Percentiles rank a stretch among this genome's conserved stretches.
phyloP scores from a whole-genome alignment of 2,329 filamentous ascomycete species.

The Talaromyces piceae region DNA sequence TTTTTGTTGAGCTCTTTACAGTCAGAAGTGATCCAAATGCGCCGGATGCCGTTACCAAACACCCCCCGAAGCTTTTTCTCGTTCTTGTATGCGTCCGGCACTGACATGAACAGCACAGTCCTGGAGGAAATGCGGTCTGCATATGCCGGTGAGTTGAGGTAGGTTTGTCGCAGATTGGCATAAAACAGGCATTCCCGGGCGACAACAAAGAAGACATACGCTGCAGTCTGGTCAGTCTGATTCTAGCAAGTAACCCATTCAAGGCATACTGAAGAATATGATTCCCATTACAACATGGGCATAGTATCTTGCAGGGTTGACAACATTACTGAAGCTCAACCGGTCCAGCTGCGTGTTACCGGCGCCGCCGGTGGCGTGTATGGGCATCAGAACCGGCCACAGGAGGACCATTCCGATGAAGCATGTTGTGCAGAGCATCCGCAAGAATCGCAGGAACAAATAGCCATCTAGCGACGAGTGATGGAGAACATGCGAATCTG shows the following conservation, averaged over 20 bases:
- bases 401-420: conserved; percentile 75
- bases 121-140: conserved; percentile 77
- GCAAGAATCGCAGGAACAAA: conserved; percentile 81
- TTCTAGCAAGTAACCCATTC: neutral
- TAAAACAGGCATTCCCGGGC: conserved; percentile 84
- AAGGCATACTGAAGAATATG: conserved; percentile 59
- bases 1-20: conserved; percentile 68
- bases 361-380: conserved; percentile 76
- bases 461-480: conserved; percentile 88
- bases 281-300: conserved; percentile 71
- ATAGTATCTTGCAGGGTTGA: conserved; percentile 59
- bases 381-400: conserved; percentile 80
- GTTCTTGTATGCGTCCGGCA: conserved; percentile 69
- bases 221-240: conserved; percentile 19
- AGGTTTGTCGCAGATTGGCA: conserved; percentile 84
- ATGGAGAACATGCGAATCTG: conserved; percentile 75
- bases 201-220: conserved; percentile 79
- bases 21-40: conserved; percentile 76
- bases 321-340: conserved; percentile 72
- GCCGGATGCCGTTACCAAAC: conserved; percentile 72
- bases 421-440: conserved; percentile 68
- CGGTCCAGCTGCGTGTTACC: conserved; percentile 62
- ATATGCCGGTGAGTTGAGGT: conserved; percentile 76
- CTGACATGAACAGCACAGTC: conserved; percentile 80
- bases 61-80: conserved; percentile 66